Evolutionary conservation across 2,329 filamentous ascomycete species (phyloP).

Genomic region (Emmonsiellopsis sp.): DNA sequence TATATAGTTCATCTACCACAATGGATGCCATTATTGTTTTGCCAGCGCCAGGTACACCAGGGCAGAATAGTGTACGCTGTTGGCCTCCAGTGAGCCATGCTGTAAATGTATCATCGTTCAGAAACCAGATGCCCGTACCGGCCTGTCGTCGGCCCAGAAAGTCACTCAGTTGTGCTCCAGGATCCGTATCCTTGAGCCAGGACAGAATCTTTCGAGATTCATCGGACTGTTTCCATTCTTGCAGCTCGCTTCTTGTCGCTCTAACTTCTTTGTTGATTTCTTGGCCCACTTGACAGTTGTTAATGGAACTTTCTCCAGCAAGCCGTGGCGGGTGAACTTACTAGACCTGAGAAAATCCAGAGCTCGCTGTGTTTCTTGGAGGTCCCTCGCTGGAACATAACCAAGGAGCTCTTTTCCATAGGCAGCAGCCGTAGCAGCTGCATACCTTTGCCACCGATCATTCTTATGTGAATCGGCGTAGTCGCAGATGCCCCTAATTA

Average conservation of each 20-base stretch:
- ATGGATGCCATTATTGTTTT: constrained; percentile 9
- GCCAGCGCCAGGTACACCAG: constrained; percentile 7
- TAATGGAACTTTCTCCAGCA: not conserved
- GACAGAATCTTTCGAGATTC: not conserved
- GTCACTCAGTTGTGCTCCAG: constrained; percentile 4
- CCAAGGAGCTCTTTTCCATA: constrained; percentile 11
- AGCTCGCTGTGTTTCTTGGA: not conserved
- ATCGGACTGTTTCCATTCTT: constrained; percentile 9
- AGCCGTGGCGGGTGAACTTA: not conserved
- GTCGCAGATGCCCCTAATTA: constrained; percentile 10
- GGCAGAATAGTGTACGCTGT: constrained; percentile 16
- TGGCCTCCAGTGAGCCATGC: constrained; percentile 4
- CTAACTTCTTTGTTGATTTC: not conserved
- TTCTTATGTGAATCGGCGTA: constrained; percentile 9
- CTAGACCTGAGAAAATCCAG: not conserved
- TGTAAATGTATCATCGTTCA: constrained; percentile 1
- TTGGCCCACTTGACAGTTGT: not conserved
- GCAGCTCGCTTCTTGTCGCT: not conserved
- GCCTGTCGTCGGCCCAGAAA: constrained; percentile 6
- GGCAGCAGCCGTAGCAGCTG: constrained; percentile 10
- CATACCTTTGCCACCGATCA: constrained; percentile 11
- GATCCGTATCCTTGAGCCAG: not conserved
- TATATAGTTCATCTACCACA: constrained; percentile 2
- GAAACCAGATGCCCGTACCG: constrained; percentile 8
- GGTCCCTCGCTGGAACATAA: not conserved